Conservation (phyloP, 2,329 filamentous ascomycete species). For the Calonectria crousiana region DNA sequence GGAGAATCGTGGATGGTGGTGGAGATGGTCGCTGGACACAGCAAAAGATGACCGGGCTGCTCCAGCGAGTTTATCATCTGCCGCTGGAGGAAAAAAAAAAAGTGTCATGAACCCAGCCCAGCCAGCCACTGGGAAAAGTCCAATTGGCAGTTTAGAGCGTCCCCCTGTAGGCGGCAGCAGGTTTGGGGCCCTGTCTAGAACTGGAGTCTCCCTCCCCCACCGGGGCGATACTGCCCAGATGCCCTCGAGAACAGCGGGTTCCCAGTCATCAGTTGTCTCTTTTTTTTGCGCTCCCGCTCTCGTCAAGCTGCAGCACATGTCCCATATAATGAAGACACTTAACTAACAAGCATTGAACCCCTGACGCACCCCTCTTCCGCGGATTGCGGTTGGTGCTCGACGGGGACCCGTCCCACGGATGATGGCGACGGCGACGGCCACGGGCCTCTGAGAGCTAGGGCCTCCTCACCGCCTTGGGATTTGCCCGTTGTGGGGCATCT, state of each 20-base stretch:
- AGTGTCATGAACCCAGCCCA: not conserved
- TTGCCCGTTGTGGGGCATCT: conserved; percentile 41
- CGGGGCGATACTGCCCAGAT: conserved; percentile 5
- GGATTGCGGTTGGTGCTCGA: conserved; percentile 1
- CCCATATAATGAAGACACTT: conserved; percentile 1
- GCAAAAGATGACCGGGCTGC: not conserved
- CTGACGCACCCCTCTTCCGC: conserved; percentile 2
- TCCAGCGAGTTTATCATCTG: conserved; percentile 6
- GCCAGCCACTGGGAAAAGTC: conserved; percentile 1
- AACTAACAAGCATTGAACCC: conserved; percentile 1
- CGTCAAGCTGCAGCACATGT: conserved; percentile 1
- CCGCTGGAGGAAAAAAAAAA: conserved; percentile 2
- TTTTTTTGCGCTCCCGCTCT: not conserved
- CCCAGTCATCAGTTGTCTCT: not conserved
- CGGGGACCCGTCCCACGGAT: not conserved
- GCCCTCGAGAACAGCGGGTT: not conserved
- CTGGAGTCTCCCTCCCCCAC: conserved; percentile 8
- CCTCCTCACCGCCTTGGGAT: conserved; percentile 41
- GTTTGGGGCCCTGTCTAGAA: conserved; percentile 7
- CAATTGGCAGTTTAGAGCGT: conserved; percentile 12
- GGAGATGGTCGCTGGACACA: not conserved
- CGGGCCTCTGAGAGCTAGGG: conserved; percentile 9
- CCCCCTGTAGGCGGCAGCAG: not conserved
- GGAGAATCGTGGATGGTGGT: not conserved
- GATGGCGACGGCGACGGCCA: not conserved